phyloP scores from a whole-genome alignment of 2,329 filamentous ascomycete genomes.

The Pseudogymnoascus sp. region DNA sequence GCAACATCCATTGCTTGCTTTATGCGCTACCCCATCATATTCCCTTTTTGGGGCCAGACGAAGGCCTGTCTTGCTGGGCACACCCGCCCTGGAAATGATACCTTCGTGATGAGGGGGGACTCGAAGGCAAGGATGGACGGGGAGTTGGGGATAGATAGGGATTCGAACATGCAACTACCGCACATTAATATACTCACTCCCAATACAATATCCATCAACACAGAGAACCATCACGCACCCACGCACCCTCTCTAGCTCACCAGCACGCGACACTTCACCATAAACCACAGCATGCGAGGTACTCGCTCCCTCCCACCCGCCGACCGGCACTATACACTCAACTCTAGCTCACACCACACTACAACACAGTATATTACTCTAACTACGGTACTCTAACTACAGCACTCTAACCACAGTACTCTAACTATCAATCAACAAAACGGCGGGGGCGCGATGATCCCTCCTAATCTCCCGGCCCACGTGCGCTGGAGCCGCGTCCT shows the following conservation, averaged over 20 bases:
- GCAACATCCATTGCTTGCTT: background rate
- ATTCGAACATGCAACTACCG: background rate
- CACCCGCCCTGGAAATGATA: background rate
- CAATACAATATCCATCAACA: background rate
- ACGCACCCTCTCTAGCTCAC: background rate
- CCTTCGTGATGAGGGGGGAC: background rate
- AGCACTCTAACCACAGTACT: background rate
- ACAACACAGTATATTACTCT: no score
- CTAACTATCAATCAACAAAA: background rate
- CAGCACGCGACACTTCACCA: no score
- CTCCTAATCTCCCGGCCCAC: background rate
- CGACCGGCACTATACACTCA: background rate
- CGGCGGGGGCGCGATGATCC: background rate
- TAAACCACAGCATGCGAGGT: background rate
- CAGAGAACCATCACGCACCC: background rate
- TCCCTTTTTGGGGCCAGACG: no score
- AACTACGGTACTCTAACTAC: no score
- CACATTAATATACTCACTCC: no score
- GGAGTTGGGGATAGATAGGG: background rate
- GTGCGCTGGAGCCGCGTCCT: background rate
- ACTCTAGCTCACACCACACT: background rate
- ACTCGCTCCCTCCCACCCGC: background rate
- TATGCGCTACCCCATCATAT: background rate
- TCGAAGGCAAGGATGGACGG: background rate
- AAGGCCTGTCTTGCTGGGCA: background rate